phyloP scores from a whole-genome alignment of 257 asterid genomes.

The Scutellaria minor region DNA sequence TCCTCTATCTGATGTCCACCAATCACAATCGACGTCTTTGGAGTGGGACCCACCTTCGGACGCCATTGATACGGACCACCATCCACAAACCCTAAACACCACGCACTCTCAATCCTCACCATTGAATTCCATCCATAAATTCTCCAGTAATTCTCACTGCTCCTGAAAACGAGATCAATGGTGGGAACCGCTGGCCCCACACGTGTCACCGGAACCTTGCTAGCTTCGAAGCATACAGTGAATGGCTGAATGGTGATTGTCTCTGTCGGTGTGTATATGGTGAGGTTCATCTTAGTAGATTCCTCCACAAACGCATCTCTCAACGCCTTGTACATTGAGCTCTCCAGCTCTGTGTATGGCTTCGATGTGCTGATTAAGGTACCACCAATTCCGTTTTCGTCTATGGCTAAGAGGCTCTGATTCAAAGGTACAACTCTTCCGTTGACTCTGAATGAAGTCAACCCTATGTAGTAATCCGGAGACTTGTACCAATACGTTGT shows the following conservation, averaged over 20 bases:
- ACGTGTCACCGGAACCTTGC: background rate
- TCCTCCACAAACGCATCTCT: slow-evolving; percentile 34
- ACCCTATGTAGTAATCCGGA: slow-evolving; percentile 44
- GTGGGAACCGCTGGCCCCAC: slow-evolving; percentile 41
- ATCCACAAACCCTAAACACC: slow-evolving; percentile 49
- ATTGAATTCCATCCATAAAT: slow-evolving; percentile 45
- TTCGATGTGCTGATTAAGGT: slow-evolving; percentile 39
- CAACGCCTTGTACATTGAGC: slow-evolving; percentile 38
- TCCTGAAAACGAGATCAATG: slow-evolving; percentile 38
- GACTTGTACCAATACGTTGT: slow-evolving; percentile 36
- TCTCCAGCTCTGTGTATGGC: slow-evolving; percentile 35
- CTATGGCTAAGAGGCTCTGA: slow-evolving; percentile 32
- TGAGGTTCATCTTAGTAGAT: slow-evolving; percentile 33
- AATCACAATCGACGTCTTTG: slow-evolving; percentile 40
- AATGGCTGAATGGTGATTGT: slow-evolving; percentile 41
- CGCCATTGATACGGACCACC: slow-evolving; percentile 23
- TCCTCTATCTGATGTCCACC: slow-evolving; percentile 49
- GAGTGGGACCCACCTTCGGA: background rate
- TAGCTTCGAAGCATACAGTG: slow-evolving; percentile 31
- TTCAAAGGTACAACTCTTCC: slow-evolving; percentile 34
- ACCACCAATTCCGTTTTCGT: slow-evolving; percentile 39
- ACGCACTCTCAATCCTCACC: slow-evolving; percentile 30
- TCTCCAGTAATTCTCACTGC: slow-evolving; percentile 34
- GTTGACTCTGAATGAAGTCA: slow-evolving; percentile 36
- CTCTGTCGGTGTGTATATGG: slow-evolving; percentile 27